Evolutionary conservation across 257 asterid genomes (phyloP).

Genomic region (Solanum microdontum): DNA sequence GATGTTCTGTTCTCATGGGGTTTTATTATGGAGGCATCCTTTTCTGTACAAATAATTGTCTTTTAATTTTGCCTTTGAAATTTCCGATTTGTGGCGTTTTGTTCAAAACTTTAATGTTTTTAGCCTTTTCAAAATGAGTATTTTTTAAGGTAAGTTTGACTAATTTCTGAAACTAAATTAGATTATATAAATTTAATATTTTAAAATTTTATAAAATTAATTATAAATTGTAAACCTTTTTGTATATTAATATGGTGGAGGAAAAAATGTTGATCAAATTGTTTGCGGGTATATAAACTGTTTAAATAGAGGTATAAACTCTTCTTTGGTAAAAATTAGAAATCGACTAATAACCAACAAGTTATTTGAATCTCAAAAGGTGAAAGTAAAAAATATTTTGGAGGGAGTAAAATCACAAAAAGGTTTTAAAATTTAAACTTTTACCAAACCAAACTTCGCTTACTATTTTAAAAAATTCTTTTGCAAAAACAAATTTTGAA

Average conservation of each 20-base stretch:
- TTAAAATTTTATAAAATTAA: not conserved
- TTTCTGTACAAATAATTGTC: not conserved
- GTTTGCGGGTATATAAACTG: not conserved
- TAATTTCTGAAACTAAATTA: not conserved
- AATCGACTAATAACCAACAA: too few species aligned
- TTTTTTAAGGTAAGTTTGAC: not conserved
- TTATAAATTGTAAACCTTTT: not conserved
- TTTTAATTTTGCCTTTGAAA: not conserved
- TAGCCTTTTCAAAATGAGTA: not conserved
- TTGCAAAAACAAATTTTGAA: not conserved
- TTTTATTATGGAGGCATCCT: not conserved
- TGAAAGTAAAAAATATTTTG: not conserved
- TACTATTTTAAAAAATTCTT: not conserved
- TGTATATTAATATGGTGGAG: not conserved
- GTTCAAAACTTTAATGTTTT: not conserved
- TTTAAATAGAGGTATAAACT: not conserved
- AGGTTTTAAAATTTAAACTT: not conserved
- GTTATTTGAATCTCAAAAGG: not conserved
- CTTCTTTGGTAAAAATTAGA: too few species aligned
- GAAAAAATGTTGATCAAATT: too few species aligned
- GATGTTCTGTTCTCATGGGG: not conserved
- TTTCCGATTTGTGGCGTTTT: not conserved
- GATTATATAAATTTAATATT: not conserved
- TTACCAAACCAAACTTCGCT: not conserved
- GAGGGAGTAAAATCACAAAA: not conserved